Evolutionary conservation across 2,329 filamentous ascomycete species (phyloP), one percentile per base, ranked within the genome.

Genomic region (Aureobasidium sp.): DNA sequence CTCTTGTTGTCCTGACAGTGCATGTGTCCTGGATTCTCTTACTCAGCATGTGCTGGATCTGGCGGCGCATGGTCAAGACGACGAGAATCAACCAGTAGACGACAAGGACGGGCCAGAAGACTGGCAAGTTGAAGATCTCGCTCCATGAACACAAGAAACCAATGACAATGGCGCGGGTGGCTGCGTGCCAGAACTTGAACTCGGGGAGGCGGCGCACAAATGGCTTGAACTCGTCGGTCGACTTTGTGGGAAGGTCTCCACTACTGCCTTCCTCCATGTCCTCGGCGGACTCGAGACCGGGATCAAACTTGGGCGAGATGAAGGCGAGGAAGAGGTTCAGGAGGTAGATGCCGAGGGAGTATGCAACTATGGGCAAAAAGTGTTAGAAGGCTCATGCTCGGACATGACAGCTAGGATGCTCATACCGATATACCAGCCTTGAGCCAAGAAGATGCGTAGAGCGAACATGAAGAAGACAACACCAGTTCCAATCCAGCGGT

Each of bases 31-130:
- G 12, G 7, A 47, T 32, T 92, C 34, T 96, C 92, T 74, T 96
- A 99, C 78, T 99, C 84, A 99, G 93, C 94, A 99, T 99, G 80
- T 97, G 94, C 80, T 99, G 94, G 70, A 99, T 99, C 80, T 99
- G 94, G 82, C 94, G 90, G 77, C 94, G 87, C 94, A 99, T 99
- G 62, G 94, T 99, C 77, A 99, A 79, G 71, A 92, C 84, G 73
- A 99, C 97, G 65, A 99, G 82, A 73, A 99, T 96, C 75, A 99
- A 82, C 93, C 94, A 99, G 81, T 99, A 99, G 77, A 99, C 89
- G 67, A 99, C 92, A 75, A 99, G 79, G 8, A 99, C 92, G 15
- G 94, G 94, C 94, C 94, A 99, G 85, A 99, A 99, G 63, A 99
- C 94, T 0, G 94, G 94, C 67, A 99, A 85, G 77, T 99, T 91